A percentile compares a stretch with the other conserved stretches of the same genome.
These are phyloP conservation scores for Mycena kentingensis DNA, from an alignment of 768 basidiomycete species.

Conservation along the genomic window DNA sequence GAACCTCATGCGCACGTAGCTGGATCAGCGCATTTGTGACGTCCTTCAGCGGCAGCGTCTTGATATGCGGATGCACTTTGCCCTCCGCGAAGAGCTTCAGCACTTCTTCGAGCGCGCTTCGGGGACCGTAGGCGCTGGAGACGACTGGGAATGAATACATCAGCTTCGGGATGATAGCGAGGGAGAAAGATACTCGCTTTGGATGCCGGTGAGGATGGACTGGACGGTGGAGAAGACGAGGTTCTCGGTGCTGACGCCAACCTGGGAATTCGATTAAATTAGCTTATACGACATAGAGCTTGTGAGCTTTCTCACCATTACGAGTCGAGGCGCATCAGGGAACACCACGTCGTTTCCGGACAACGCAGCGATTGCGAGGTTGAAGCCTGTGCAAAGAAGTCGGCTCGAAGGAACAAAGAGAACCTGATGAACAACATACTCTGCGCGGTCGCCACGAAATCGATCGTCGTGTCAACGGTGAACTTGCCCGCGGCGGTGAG, in stretches of 20 bases:
- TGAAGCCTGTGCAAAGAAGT: slow-evolving; percentile 2
- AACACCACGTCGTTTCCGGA: slow-evolving; percentile 13
- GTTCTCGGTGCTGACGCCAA: slow-evolving; percentile 14
- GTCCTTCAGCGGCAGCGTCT: too few species aligned
- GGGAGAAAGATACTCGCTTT: slow-evolving; percentile 7
- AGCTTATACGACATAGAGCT: neutral
- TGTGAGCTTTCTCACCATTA: slow-evolving; percentile 5
- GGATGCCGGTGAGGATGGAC: slow-evolving; percentile 1
- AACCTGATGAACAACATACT: slow-evolving; percentile 17
- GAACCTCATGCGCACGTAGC: too few species aligned
- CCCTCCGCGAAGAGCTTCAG: too few species aligned
- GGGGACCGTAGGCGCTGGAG: too few species aligned
- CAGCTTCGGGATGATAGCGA: too few species aligned
- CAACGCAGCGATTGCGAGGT: slow-evolving; percentile 12
- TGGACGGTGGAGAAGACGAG: slow-evolving; percentile 10
- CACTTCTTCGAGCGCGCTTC: too few species aligned
- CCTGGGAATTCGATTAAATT: neutral
- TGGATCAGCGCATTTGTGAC: too few species aligned
- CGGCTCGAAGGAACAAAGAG: neutral
- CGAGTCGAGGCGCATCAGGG: slow-evolving; percentile 1
- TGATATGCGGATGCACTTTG: too few species aligned
- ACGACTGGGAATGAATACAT: too few species aligned
- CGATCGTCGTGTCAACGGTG: slow-evolving; percentile 26
- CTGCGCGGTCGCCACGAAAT: slow-evolving; percentile 25
- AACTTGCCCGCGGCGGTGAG: slow-evolving; percentile 13